Evolutionary conservation across 2,329 filamentous ascomycete genomes (phyloP).

Genomic region (Paecilomyces formosus): DNA sequence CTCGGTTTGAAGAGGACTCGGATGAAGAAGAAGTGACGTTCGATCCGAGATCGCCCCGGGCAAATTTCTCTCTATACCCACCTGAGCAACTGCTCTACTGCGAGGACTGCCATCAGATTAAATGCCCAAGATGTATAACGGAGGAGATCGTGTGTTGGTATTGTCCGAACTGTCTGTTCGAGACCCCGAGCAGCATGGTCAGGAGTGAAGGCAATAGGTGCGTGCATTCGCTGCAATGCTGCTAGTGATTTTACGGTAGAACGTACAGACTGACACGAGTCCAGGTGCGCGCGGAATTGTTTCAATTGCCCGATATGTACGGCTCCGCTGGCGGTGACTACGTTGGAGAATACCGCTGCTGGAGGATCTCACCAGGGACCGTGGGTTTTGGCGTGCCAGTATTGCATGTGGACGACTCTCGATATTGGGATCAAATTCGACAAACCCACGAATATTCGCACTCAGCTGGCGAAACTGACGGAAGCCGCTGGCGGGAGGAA

Average conservation of each 20-base stretch:
- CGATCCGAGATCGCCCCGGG: conserved; percentile 73
- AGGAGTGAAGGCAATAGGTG: conserved; percentile 91
- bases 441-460: conserved; percentile 76
- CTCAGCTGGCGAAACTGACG: conserved; percentile 66
- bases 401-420: conserved; percentile 86
- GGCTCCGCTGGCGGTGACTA: conserved; percentile 67
- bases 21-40: conserved; percentile 72
- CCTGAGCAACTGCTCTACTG: conserved; percentile 93
- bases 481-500: conserved; percentile 36
- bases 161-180: conserved; percentile 91
- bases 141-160: conserved; percentile 95
- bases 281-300: conserved; percentile 84
- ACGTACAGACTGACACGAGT: conserved; percentile 3
- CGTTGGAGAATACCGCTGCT: conserved; percentile 51
- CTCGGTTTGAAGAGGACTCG: conserved; percentile 17
- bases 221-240: conserved; percentile 27
- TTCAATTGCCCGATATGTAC: conserved; percentile 91
- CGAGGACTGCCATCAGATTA: conserved; percentile 93
- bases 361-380: conserved; percentile 45
- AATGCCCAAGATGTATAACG: conserved; percentile 81
- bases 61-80: conserved; percentile 87
- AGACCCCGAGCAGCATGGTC: conserved; percentile 87
- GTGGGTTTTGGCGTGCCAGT: conserved; percentile 76
- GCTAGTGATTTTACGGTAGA: not conserved
- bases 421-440: conserved; percentile 89